These are phyloP conservation scores for Spiraea crenata DNA, from an alignment of 331 rosid species.

Conservation along the genomic window DNA sequence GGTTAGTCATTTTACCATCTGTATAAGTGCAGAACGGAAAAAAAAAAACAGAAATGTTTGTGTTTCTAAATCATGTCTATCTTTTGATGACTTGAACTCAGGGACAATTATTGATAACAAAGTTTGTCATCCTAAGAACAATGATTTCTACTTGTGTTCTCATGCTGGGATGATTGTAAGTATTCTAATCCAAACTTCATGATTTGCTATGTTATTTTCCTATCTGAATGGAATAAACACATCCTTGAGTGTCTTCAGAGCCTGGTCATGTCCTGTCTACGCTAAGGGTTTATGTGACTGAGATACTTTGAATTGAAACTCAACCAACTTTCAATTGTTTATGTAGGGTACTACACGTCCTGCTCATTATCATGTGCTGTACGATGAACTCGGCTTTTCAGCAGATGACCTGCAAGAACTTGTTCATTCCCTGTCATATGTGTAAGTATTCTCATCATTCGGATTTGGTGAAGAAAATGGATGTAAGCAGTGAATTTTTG, in stretches of 20 bases:
- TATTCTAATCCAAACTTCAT: conserved; percentile 4
- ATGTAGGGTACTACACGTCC: conserved; percentile 84
- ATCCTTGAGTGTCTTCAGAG: background rate
- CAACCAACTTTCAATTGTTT: background rate
- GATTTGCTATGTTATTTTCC: no score
- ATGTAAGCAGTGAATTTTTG: no score
- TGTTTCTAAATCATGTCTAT: background rate
- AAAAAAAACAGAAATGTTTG: background rate
- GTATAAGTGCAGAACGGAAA: background rate
- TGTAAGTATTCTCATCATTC: conserved; percentile 46
- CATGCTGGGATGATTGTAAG: conserved; percentile 96
- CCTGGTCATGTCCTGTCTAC: background rate
- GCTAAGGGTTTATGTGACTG: background rate
- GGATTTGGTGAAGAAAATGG: background rate
- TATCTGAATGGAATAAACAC: background rate
- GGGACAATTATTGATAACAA: conserved; percentile 81
- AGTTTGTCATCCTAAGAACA: conserved; percentile 77
- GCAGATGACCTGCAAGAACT: conserved; percentile 85
- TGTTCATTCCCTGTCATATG: conserved; percentile 83
- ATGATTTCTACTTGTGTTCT: conserved; percentile 85
- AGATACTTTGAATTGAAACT: background rate
- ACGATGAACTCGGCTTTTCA: conserved; percentile 72
- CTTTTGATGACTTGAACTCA: conserved; percentile 19
- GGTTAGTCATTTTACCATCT: conserved; percentile 34
- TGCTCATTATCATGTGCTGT: conserved; percentile 75